These are phyloP conservation scores for Hippophae tibetana DNA, from an alignment of 306 rosid species.

Conservation along the genomic window DNA sequence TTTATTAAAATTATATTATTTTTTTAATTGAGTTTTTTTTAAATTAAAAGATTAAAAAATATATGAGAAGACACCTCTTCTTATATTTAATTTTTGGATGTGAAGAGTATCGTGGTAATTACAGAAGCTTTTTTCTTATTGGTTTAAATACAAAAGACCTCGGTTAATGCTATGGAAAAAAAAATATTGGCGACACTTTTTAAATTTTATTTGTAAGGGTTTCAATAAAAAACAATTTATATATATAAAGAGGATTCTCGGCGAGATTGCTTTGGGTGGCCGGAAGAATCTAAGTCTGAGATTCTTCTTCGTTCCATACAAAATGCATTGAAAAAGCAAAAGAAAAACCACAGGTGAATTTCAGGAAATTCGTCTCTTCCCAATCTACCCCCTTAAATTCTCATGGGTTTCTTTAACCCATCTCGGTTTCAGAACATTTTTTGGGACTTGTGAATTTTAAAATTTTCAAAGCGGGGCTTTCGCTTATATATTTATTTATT, in stretches of 20 bases:
- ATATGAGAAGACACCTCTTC: too few relatives aligned
- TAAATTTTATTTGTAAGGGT: too few relatives aligned
- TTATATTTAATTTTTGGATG: too few relatives aligned
- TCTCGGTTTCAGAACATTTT: not conserved
- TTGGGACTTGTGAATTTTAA: not conserved
- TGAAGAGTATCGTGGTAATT: too few relatives aligned
- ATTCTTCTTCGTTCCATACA: conserved; percentile 16
- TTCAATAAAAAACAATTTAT: too few relatives aligned
- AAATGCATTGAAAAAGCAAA: not conserved
- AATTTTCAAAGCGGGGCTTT: not conserved
- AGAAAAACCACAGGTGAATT: not conserved
- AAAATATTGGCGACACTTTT: too few relatives aligned
- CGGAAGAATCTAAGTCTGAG: conserved; percentile 15
- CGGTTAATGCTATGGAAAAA: too few relatives aligned
- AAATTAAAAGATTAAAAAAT: too few relatives aligned
- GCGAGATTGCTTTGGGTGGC: conserved; percentile 24
- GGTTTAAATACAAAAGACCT: too few relatives aligned
- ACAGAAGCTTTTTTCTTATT: too few relatives aligned
- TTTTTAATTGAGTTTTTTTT: too few relatives aligned
- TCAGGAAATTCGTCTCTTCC: not conserved
- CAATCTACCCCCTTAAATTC: not conserved
- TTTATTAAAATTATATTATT: too few relatives aligned
- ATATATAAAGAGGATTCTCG: conserved; percentile 6
- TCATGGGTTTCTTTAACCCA: not conserved
- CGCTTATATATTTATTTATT: not conserved